Conservation (phyloP, 805 yeast genomes). For the Pichia heedii region DNA sequence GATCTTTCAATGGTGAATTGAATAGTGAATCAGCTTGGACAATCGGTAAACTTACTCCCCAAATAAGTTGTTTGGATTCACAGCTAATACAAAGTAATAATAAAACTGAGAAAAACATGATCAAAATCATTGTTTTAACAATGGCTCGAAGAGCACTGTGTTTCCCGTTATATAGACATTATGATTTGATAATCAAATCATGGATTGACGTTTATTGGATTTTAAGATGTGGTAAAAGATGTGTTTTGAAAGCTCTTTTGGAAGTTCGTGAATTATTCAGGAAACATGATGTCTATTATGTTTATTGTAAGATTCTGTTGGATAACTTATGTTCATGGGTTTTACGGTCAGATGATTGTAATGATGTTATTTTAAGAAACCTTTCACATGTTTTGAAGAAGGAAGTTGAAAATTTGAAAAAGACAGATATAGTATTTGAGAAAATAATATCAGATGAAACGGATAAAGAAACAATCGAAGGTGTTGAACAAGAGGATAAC, state of each 20-base stretch:
- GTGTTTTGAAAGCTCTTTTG: slow-evolving; percentile 51
- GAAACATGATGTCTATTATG: slow-evolving; percentile 75
- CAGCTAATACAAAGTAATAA: slow-evolving; percentile 34
- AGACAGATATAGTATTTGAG: slow-evolving; percentile 47
- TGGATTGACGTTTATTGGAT: slow-evolving; percentile 70
- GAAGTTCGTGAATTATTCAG: slow-evolving; percentile 65
- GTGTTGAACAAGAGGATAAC: slow-evolving; percentile 27
- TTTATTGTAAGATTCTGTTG: slow-evolving; percentile 66
- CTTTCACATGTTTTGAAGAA: slow-evolving; percentile 58
- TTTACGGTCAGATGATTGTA: slow-evolving; percentile 44
- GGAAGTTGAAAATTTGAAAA: slow-evolving; percentile 31
- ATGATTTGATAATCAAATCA: slow-evolving; percentile 44
- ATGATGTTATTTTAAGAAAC: slow-evolving; percentile 48
- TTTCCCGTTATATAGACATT: slow-evolving; percentile 75
- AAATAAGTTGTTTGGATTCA: slow-evolving; percentile 61
- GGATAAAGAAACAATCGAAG: slow-evolving; percentile 18
- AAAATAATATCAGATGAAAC: slow-evolving; percentile 35
- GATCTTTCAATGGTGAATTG: slow-evolving; percentile 63
- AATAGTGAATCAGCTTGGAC: slow-evolving; percentile 92
- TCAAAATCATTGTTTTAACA: slow-evolving; percentile 50
- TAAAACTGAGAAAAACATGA: slow-evolving; percentile 26
- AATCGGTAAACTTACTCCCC: slow-evolving; percentile 79
- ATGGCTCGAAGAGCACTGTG: slow-evolving; percentile 64
- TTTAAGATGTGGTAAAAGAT: slow-evolving; percentile 60
- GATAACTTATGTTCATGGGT: slow-evolving; percentile 77